Evolutionary conservation across 345 rosid species (phyloP), one percentile per base, ranked within the genome.

Genomic region (Salix udensis): DNA sequence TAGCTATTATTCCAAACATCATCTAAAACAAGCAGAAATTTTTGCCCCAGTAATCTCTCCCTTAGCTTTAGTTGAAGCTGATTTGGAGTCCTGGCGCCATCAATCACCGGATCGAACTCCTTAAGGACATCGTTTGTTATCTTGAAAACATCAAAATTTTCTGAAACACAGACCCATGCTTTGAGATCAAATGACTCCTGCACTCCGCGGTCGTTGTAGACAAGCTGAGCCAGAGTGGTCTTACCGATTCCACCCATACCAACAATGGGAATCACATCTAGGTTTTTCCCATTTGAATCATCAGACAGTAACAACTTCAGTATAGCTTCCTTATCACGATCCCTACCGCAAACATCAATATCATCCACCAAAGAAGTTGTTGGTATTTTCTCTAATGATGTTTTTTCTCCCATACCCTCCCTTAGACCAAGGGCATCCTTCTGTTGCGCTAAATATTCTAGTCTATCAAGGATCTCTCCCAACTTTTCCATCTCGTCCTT

Each of bases 311-410:
- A 13, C 76, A 74, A 24, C 42, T 74, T 31, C 14, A 74, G 2
- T 10, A 81, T 40, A 1, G 5, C 40, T 42, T 64, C 67, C 21
- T 34, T 77, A 16, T 81, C 81, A 19, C 5, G 60, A 55, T 65
- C 73, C 48, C 84, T 81, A 0, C 81, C 84, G 67, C 11, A 78
- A 21, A 82, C 79, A 36, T 58, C 69, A 44, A 70, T 70, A 16
- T 77, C 76, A 65, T 81, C 79, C 3, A 74, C 73, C 66, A 52
- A 24, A 3, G 76, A 79, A 40, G 78, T 77, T 16, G 81, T 68
- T 0, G 74, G 79, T 23, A 18, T 61, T 72, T 46, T 81, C 8
- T 26, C 66, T 2, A 24, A 61, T 7, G 61, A 26, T 19, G 61
- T 31, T 26, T 76, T 60, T 37, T 67, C 70, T 2, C 74, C 61